Conservation (phyloP, 495 filamentous ascomycete species). For the Penicillium verhagenii region DNA sequence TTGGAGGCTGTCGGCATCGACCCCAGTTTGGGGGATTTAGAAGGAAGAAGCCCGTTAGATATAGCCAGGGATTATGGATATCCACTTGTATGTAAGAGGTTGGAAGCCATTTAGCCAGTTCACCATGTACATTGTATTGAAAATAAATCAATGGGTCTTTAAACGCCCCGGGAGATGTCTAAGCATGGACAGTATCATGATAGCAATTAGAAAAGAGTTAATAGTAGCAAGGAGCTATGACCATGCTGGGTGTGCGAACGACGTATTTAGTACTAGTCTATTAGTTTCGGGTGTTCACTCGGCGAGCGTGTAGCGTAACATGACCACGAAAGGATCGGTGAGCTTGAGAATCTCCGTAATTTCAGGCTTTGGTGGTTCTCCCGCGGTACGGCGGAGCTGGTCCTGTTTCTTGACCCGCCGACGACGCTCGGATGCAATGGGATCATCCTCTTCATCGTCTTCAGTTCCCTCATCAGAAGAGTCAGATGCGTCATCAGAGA, state of each 20-base stretch:
- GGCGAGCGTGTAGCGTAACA: slow-evolving; percentile 85
- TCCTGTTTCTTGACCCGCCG: slow-evolving; percentile 73
- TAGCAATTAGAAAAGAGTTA: not conserved
- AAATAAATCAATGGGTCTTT: not conserved
- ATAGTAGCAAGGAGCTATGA: too few species aligned
- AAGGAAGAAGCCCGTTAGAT: not conserved
- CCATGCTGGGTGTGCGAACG: too few species aligned
- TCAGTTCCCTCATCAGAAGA: slow-evolving; percentile 66
- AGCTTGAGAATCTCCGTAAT: slow-evolving; percentile 77
- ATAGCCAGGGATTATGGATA: not conserved
- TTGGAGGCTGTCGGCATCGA: slow-evolving; percentile 12
- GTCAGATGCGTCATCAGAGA: slow-evolving; percentile 70
- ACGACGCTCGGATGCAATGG: slow-evolving; percentile 80
- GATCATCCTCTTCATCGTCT: slow-evolving; percentile 71
- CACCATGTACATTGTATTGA: not conserved
- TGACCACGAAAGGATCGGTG: slow-evolving; percentile 72
- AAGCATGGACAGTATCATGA: too few species aligned
- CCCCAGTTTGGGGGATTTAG: not conserved
- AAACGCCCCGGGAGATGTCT: not conserved
- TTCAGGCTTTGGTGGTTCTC: slow-evolving; percentile 84
- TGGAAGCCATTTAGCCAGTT: not conserved
- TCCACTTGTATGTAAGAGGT: not conserved
- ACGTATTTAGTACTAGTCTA: too few species aligned
- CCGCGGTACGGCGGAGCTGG: slow-evolving; percentile 74
- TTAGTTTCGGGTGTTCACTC: slow-evolving; percentile 41